Evolutionary conservation across 306 rosid genomes (phyloP), one percentile per base, ranked within the genome.

Genomic region (Rosa lucieae): DNA sequence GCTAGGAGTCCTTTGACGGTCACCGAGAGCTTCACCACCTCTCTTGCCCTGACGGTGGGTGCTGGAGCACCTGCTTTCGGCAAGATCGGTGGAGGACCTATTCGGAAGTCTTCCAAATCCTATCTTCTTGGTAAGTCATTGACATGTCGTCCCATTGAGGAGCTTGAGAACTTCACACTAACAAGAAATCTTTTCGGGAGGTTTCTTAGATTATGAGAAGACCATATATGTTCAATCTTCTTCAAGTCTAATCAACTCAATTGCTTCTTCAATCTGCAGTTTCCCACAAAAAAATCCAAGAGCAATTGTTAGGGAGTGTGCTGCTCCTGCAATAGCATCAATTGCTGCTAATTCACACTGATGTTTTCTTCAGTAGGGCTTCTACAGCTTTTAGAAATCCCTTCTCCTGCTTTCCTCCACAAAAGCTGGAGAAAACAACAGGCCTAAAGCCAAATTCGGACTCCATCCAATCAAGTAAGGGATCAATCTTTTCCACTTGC

Each of bases 361-460:
- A 81, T 58, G 90, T 82, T 84, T 88, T 83, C 82, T 82, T 90
- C 51, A 94, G 84, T 59, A 88, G 53, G 72, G 86, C 79, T 84
- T 88, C 96, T 20, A 94, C 40, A 51, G 93, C 93, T 58, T 49
- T 81, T 65, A 85, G 76, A 17, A 94, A 96, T 74, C 94, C 94
- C 20, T 89, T 93, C 58, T 89, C 92, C 84, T 94, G 96, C 86
- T 87, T 89, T 83, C 96, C 94, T 58, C 98, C 94, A 66, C 84
- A 92, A 83, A 90, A 79, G 72, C 97, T 84, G 52, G 92, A 85
- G 87, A 88, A 85, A 26, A 93, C 87, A 63, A 78, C 77, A 52
- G 99, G 98, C 89, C 86, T 95, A 85, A 83, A 84, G 77, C 97
- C 99, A 83, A 93, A 93, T 77, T 95, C 97, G 1, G 87, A 91